Evolutionary conservation across 768 basidiomycete species (phyloP), one percentile per base, ranked within the genome.

Genomic region (Suillus spraguei): DNA sequence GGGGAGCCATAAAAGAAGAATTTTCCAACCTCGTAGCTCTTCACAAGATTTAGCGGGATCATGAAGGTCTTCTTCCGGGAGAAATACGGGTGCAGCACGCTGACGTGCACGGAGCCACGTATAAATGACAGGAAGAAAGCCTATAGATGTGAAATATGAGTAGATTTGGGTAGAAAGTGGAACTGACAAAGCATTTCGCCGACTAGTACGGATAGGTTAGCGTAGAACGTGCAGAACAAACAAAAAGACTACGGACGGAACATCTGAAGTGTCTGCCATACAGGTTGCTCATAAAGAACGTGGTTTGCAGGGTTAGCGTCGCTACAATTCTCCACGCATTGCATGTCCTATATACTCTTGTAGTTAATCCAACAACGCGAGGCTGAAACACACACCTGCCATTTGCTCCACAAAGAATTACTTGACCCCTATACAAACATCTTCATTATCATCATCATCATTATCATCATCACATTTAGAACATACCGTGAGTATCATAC

Each of bases 321-420:
- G 54, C 75, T 74, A 74, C 97, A 99, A 76, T 96, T 92, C 82
- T 94, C 94, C 50, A 98, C 96, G 72, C 97, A 99, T 87, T 97
- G 94, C 93, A 97, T 97, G 75, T 99, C 97, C 89, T 91, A 28
- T 28, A 28, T 28, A 65, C 14, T 59, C 55, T 32, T 41, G 22
- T 47, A 35, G 64, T 64, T 58, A 66, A 59, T 63, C 63, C 28
- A 28, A 28, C 56, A 60, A 59, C 32, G 60, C 28, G 60, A 36
- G 66, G 35, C 11, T 47, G 32, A 47, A n/a, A 28, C 28, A 71
- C 81, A 69, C 65, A 79, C 90, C 89, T 93, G 92, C 85, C 85
- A 94, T 76, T 94, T 94, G 75, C 82, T 84, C 87, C 89, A 92
- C 24, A 94, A 78, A 3, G 90, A 91, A 73, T 92, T 94, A 71